Conservation (phyloP, 192 early-diverging fungal genomes). For the Podila verticillata region DNA sequence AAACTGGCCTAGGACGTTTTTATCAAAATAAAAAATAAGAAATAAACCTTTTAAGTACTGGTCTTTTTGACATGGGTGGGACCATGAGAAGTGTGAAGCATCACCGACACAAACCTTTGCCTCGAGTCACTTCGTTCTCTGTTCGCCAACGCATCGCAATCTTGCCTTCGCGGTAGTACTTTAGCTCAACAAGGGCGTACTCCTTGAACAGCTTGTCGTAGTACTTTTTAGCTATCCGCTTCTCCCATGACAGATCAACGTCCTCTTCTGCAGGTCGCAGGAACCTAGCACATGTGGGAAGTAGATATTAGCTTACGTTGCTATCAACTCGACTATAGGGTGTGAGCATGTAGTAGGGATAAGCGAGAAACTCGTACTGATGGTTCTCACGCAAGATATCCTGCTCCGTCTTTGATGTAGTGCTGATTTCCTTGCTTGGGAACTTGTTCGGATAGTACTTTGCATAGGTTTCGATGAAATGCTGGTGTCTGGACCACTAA, state of each 20-base stretch:
- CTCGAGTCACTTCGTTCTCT: constrained; percentile 69
- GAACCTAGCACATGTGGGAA: constrained; percentile 56
- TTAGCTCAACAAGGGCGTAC: constrained; percentile 78
- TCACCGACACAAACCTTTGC: constrained; percentile 61
- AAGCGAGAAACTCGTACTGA: constrained; percentile 48
- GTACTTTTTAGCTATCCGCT: constrained; percentile 84
- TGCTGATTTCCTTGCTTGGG: not conserved
- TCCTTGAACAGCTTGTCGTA: constrained; percentile 90
- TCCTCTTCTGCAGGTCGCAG: constrained; percentile 64
- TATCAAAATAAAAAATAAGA: not conserved
- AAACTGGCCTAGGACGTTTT: constrained; percentile 69
- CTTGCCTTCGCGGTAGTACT: constrained; percentile 74
- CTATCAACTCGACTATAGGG: not conserved
- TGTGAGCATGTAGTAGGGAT: too few relatives aligned
- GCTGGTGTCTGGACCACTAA: constrained; percentile 66
- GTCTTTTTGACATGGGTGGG: not conserved
- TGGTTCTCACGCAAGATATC: constrained; percentile 81
- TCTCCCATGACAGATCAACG: constrained; percentile 69
- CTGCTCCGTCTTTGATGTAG: constrained; percentile 59
- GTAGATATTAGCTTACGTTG: not conserved
- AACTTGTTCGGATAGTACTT: constrained; percentile 47
- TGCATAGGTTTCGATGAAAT: constrained; percentile 67
- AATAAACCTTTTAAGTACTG: not conserved
- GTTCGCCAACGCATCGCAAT: constrained; percentile 72
- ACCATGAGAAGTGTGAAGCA: not conserved